These are phyloP conservation scores for Fusarium protoensiforme DNA, from an alignment of 2,329 filamentous ascomycete species.

Conservation along the genomic window DNA sequence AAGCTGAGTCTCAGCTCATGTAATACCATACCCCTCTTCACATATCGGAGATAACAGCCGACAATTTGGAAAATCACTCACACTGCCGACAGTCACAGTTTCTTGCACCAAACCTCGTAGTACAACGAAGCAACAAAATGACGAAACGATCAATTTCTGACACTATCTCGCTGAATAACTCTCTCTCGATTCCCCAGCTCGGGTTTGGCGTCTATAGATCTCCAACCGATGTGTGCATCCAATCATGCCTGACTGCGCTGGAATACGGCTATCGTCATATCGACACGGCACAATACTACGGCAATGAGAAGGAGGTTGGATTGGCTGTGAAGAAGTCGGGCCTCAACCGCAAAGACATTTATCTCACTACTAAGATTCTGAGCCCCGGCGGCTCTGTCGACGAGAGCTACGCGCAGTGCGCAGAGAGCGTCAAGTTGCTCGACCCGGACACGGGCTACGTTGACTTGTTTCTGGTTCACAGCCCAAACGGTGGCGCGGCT, in stretches of 20 bases:
- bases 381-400: slow-evolving; percentile 59
- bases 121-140: neutral
- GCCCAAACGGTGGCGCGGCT: slow-evolving; percentile 63
- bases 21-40: slow-evolving; percentile 18
- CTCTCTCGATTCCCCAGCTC: slow-evolving; percentile 66
- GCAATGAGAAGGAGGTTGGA: slow-evolving; percentile 59
- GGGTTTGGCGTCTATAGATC: slow-evolving; percentile 78
- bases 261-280: slow-evolving; percentile 67
- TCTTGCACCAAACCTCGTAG: neutral
- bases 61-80: neutral
- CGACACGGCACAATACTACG: slow-evolving; percentile 55
- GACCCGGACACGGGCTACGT: slow-evolving; percentile 68
- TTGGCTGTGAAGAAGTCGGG: slow-evolving; percentile 58
- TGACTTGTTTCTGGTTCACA: slow-evolving; percentile 77
- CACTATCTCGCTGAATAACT: slow-evolving; percentile 38
- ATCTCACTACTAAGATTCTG: slow-evolving; percentile 66
- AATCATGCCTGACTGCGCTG: slow-evolving; percentile 67
- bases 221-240: slow-evolving; percentile 61
- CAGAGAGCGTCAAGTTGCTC: slow-evolving; percentile 72
- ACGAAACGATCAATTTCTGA: slow-evolving; percentile 29
- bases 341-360: slow-evolving; percentile 59
- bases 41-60: neutral
- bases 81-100: neutral
- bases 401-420: slow-evolving; percentile 67
- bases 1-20: neutral